Evolutionary conservation across 1,284 basidiomycete genomes (phyloP).

Genomic region (Mrakiaceae sp.): DNA sequence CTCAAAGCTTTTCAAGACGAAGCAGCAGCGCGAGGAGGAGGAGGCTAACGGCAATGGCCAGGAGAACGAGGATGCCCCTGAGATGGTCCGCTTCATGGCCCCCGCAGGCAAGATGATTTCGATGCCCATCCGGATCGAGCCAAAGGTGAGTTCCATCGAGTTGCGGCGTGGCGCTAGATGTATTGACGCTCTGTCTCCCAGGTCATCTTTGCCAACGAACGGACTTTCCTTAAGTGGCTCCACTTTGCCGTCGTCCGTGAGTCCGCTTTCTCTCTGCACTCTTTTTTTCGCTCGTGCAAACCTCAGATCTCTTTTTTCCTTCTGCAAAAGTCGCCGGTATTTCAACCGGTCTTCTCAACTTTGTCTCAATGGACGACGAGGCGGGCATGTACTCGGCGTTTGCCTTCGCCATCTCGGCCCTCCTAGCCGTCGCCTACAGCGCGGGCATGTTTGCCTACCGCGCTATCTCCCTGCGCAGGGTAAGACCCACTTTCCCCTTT

Average conservation of each 20-base stretch:
- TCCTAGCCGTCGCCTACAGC: slow-evolving; percentile 81
- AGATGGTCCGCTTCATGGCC: slow-evolving; percentile 52
- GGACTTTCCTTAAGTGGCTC: slow-evolving; percentile 63
- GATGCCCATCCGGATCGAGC: slow-evolving; percentile 87
- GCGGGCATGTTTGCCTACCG: slow-evolving; percentile 81
- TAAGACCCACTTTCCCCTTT: neutral
- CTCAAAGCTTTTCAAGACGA: slow-evolving; percentile 47
- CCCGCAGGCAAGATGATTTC: slow-evolving; percentile 81
- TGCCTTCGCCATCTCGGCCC: slow-evolving; percentile 77
- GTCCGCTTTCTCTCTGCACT: no score
- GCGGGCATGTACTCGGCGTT: slow-evolving; percentile 71
- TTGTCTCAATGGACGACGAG: slow-evolving; percentile 60
- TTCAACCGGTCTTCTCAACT: slow-evolving; percentile 83
- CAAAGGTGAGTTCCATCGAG: slow-evolving; percentile 52
- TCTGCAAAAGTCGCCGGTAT: slow-evolving; percentile 51
- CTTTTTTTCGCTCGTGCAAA: no score
- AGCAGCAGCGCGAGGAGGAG: slow-evolving; percentile 33
- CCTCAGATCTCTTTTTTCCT: no score
- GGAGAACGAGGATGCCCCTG: slow-evolving; percentile 22
- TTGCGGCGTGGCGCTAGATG: neutral
- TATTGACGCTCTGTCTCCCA: neutral
- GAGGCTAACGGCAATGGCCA: slow-evolving; percentile 31
- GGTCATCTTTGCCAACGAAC: slow-evolving; percentile 83
- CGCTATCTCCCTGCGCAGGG: slow-evolving; percentile 56
- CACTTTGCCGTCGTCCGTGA: slow-evolving; percentile 69